A percentile compares a stretch with the other conserved stretches of the same genome.
phyloP scores from a whole-genome alignment of 495 filamentous ascomycete genomes.

The Glonium stellatum region DNA sequence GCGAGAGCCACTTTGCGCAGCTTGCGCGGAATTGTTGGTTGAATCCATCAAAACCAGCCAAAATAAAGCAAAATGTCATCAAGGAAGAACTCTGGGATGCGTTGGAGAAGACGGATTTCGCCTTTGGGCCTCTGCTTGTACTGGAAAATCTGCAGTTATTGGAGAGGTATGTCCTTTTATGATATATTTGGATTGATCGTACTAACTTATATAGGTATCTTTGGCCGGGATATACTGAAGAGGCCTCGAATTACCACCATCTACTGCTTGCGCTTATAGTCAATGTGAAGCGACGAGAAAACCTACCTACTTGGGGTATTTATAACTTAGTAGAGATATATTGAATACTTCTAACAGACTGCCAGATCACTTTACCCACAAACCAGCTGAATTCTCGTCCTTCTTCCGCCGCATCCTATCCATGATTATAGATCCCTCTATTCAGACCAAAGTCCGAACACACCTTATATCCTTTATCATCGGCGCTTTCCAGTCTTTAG shows the following conservation, averaged over 20 bases:
- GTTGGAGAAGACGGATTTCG: constrained; percentile 72
- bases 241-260: constrained; percentile 84
- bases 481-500: constrained; percentile 86
- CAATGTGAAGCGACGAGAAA: constrained; percentile 81
- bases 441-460: constrained; percentile 63
- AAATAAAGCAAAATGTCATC: constrained; percentile 77
- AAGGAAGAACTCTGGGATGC: constrained; percentile 88
- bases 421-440: constrained; percentile 74
- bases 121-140: constrained; percentile 66
- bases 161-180: constrained; percentile 56
- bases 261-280: constrained; percentile 76
- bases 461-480: constrained; percentile 83
- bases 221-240: constrained; percentile 87
- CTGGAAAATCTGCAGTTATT: constrained; percentile 87
- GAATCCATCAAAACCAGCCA: constrained; percentile 55
- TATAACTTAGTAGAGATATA: background rate
- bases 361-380: constrained; percentile 65
- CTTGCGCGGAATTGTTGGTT: constrained; percentile 84
- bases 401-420: constrained; percentile 87
- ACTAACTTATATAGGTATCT: constrained; percentile 56
- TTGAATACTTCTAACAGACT: constrained; percentile 4
- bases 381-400: constrained; percentile 74
- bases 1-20: constrained; percentile 72
- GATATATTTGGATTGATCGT: constrained; percentile 11
- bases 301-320: constrained; percentile 75